Percentiles rank a stretch among this genome's conserved stretches.
phyloP scores from a whole-genome alignment of 2,329 filamentous ascomycete species.

The Allantophomopsis cytisporea region DNA sequence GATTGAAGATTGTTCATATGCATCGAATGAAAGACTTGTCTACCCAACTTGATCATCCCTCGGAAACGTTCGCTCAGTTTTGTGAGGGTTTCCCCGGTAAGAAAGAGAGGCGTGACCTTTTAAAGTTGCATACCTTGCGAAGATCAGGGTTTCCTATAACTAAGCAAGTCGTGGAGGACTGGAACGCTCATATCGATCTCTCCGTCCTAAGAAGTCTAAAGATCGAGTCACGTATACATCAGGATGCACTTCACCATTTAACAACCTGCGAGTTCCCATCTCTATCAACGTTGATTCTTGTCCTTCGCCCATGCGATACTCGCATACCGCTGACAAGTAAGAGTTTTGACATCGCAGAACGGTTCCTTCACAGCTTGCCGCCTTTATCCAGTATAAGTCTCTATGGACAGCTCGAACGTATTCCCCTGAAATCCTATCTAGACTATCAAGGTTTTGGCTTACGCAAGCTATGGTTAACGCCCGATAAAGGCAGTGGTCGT shows the following conservation, averaged over 20 bases:
- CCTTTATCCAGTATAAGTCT: background rate
- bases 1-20: background rate
- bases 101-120: background rate
- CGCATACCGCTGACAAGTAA: background rate
- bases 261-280: background rate
- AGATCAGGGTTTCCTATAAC: background rate
- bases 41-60: background rate
- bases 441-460: slow-evolving; percentile 1
- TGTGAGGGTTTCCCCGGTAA: background rate
- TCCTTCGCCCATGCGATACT: background rate
- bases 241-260: background rate
- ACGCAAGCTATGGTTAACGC: background rate
- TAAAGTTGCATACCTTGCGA: background rate
- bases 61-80: background rate
- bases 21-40: background rate
- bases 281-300: background rate
- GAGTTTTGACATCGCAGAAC: background rate
- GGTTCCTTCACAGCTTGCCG: background rate
- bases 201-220: slow-evolving; percentile 3
- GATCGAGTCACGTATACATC: background rate
- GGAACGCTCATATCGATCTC: slow-evolving; percentile 1
- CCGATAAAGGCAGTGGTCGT: background rate
- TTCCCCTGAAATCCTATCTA: slow-evolving; percentile 1
- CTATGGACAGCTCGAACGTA: background rate
- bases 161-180: background rate